Evolutionary conservation across 2,329 filamentous ascomycete genomes (phyloP).

Genomic region (Alternaria arborescens): DNA sequence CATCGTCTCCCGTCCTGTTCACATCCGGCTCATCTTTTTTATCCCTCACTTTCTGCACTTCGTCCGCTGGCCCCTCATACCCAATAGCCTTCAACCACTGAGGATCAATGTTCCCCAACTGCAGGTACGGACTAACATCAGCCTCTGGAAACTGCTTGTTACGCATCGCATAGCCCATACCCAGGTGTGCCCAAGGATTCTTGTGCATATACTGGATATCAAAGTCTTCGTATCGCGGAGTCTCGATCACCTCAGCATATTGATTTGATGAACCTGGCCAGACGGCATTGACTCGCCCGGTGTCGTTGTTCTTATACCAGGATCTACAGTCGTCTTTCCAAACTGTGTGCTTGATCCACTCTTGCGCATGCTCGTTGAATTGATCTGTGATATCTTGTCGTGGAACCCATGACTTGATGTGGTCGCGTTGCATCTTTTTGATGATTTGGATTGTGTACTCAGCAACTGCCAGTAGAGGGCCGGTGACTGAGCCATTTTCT

Average conservation of each 20-base stretch:
- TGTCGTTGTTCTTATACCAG: slow-evolving; percentile 58
- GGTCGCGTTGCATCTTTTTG: slow-evolving; percentile 58
- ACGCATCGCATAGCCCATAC: slow-evolving; percentile 51
- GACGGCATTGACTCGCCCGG: slow-evolving; percentile 52
- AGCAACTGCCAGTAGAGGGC: slow-evolving; percentile 50
- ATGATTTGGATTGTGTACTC: slow-evolving; percentile 55
- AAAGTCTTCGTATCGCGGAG: slow-evolving; percentile 56
- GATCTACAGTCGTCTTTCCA: slow-evolving; percentile 57
- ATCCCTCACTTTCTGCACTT: slow-evolving; percentile 24
- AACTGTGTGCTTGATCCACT: slow-evolving; percentile 60
- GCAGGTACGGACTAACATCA: slow-evolving; percentile 53
- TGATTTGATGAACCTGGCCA: slow-evolving; percentile 63
- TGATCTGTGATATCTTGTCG: slow-evolving; percentile 52
- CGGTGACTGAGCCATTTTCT: slow-evolving; percentile 58
- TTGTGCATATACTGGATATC: slow-evolving; percentile 52
- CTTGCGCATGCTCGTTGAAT: slow-evolving; percentile 57
- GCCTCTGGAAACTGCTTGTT: slow-evolving; percentile 32
- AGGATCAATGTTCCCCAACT: slow-evolving; percentile 54
- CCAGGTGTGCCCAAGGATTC: slow-evolving; percentile 55
- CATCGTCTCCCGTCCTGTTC: slow-evolving; percentile 10
- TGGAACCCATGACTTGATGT: slow-evolving; percentile 54
- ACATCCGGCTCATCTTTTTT: slow-evolving; percentile 16
- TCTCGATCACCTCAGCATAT: slow-evolving; percentile 53
- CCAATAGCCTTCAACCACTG: slow-evolving; percentile 51
- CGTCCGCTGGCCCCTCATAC: slow-evolving; percentile 21